A percentile compares a stretch with the other conserved stretches of the same genome.
These are phyloP conservation scores for Lobosporangium transversale DNA, from an alignment of 192 early-diverging fungal species.

Conservation along the genomic window DNA sequence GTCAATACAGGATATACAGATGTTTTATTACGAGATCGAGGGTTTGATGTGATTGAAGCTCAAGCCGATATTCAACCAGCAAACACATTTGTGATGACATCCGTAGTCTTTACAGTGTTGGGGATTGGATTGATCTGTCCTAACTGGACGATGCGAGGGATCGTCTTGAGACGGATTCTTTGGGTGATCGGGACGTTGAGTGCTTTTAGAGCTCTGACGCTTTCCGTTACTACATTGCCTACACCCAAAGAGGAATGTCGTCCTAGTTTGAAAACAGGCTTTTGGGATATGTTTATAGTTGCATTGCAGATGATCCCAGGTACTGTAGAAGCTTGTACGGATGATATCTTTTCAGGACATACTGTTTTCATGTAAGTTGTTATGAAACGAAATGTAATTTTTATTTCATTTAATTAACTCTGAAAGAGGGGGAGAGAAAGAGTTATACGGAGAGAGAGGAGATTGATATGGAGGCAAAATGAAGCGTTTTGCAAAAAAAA, in stretches of 20 bases:
- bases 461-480: not conserved
- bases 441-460: not conserved
- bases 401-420: not conserved
- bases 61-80: constrained; percentile 37
- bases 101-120: constrained; percentile 39
- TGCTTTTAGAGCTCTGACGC: constrained; percentile 31
- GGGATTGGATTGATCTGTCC: constrained; percentile 43
- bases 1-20: constrained; percentile 42
- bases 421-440: not conserved
- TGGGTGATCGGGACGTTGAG: constrained; percentile 52
- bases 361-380: constrained; percentile 55
- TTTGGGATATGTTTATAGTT: constrained; percentile 50
- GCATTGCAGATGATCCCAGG: constrained; percentile 50
- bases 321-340: constrained; percentile 54
- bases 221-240: constrained; percentile 51
- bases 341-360: constrained; percentile 59
- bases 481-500: no score
- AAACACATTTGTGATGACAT: constrained; percentile 53
- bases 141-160: constrained; percentile 35
- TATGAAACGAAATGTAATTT: no score
- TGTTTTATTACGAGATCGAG: constrained; percentile 40
- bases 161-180: constrained; percentile 45
- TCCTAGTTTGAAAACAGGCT: constrained; percentile 37
- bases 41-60: constrained; percentile 49
- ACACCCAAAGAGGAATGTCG: constrained; percentile 51